Evolutionary conservation across 2,329 filamentous ascomycete species (phyloP).

Genomic region (Nothophoma quercina): DNA sequence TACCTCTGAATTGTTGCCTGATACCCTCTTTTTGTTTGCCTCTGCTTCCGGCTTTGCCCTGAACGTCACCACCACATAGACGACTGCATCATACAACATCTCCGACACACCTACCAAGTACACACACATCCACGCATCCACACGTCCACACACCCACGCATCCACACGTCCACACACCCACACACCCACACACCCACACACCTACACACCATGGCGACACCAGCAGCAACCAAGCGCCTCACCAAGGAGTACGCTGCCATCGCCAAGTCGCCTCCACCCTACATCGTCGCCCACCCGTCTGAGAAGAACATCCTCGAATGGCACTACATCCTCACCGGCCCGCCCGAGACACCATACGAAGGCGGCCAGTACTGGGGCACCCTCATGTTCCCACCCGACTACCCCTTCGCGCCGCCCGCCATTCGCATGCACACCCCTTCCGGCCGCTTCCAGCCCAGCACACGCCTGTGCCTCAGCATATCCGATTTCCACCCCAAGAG

Average conservation of each 20-base stretch:
- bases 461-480: constrained; percentile 91
- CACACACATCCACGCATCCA: background rate
- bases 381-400: constrained; percentile 92
- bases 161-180: background rate
- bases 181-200: constrained; percentile 6
- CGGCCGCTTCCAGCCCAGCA: constrained; percentile 92
- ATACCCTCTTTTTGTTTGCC: constrained; percentile 12
- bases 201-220: constrained; percentile 46
- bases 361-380: constrained; percentile 98
- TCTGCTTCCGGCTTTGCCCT: background rate
- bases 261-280: constrained; percentile 81
- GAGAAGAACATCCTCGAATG: constrained; percentile 93
- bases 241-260: constrained; percentile 71
- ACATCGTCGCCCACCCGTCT: constrained; percentile 87
- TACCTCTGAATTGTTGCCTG: background rate
- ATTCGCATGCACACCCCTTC: constrained; percentile 99
- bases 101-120: background rate
- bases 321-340: constrained; percentile 96
- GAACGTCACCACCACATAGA: background rate
- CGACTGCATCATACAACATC: background rate
- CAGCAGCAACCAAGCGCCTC: constrained; percentile 56
- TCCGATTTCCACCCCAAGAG: constrained; percentile 97
- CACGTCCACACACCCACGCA: background rate
- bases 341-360: constrained; percentile 91
- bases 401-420: constrained; percentile 94